Base-by-base conservation (phyloP, 2,329 filamentous ascomycete genomes). In the Microdochium trichocladiopsis region DNA sequence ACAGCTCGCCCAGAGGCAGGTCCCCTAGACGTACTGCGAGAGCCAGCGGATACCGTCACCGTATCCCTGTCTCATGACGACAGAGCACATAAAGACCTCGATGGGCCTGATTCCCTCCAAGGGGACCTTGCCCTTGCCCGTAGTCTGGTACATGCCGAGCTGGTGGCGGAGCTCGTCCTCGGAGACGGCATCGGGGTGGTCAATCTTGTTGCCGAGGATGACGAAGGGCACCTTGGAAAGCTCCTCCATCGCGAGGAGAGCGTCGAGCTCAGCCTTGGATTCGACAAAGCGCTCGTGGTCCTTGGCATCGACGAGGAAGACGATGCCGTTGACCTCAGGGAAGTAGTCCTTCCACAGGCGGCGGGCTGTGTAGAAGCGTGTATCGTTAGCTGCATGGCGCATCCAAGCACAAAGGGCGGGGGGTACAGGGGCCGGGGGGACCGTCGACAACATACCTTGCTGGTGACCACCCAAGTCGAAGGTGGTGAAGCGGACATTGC, bases 71-170 rank as follows among this genome's bases (percentile, higher is more conserved):
- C 93, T 84, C 90, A 96, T 96, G 57, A 97, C 93, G 61, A 97
- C 92, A 64, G 90, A 95, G 82, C 92, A 97, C 94, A 99, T 95
- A 74, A 97, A 97, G 57, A 97, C 83, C 80, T 99, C 94, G 66
- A 99, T 93, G 23, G 92, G 90, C 63, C 92, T 81, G 72, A 96
- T 95, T 31, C 90, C 90, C 77, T 96, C 92, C 60, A 94, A 79
- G 58, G 87, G 89, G 57, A 95, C 86, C 80, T 95, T 95, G 72
- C 91, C 91, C 82, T 96, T 96, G 64, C 92, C 92, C 56, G 90
- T 96, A 52, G 92, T 96, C 75, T 97, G 93, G 75, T 95, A 97
- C 65, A 99, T 75, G 57, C 94, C 94, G 54, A 99, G 79, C 70
- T 92, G 88, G 69, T 93, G 87, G 71, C 94, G 84, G 66, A 97